Conservation (phyloP, 768 basidiomycete species). For the Kwoniella bestiolae region DNA sequence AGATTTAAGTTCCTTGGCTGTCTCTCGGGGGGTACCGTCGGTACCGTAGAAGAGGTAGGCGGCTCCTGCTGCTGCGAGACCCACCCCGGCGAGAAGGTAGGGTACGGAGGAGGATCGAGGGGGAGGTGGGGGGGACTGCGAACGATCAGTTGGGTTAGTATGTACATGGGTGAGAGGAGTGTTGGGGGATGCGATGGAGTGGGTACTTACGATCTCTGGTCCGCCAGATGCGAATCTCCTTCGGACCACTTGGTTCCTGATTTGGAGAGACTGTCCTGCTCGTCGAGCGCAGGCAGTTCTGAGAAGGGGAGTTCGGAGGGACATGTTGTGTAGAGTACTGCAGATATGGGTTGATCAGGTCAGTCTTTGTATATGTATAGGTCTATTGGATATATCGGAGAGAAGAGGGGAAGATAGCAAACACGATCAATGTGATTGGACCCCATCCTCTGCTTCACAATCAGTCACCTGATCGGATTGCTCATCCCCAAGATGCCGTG, state of each 20-base stretch:
- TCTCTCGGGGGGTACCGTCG: slow-evolving; percentile 62
- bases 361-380: background rate
- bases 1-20: slow-evolving; percentile 66
- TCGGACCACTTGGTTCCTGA: slow-evolving; percentile 30
- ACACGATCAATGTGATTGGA: no score
- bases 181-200: background rate
- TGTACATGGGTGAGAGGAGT: background rate
- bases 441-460: no score
- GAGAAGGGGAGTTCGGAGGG: slow-evolving; percentile 19
- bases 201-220: slow-evolving; percentile 40
- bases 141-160: background rate
- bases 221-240: slow-evolving; percentile 41
- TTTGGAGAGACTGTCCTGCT: slow-evolving; percentile 11
- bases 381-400: background rate
- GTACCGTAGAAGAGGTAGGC: slow-evolving; percentile 68
- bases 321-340: slow-evolving; percentile 8
- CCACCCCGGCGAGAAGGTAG: slow-evolving; percentile 68
- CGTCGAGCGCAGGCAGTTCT: slow-evolving; percentile 17
- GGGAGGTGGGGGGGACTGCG: slow-evolving; percentile 46
- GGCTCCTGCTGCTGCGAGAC: slow-evolving; percentile 65
- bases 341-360: no score
- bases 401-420: background rate
- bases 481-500: no score
- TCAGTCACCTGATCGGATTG: no score
- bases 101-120: slow-evolving; percentile 46